These are phyloP conservation scores for Miscanthus lutarioriparius DNA, from an alignment of 176 grass and related monocot species.

Conservation along the genomic window DNA sequence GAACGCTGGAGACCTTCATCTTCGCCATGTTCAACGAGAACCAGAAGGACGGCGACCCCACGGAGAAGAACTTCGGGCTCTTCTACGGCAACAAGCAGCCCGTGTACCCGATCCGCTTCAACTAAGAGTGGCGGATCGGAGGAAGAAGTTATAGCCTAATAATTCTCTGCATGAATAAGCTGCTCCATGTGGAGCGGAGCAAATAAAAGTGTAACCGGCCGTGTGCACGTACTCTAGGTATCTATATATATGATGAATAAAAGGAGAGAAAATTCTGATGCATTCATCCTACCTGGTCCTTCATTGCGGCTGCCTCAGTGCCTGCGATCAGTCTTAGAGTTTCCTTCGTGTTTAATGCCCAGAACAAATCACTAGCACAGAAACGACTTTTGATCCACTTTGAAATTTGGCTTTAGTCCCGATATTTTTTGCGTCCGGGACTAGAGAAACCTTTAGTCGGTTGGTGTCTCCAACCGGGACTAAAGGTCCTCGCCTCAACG, in stretches of 20 bases:
- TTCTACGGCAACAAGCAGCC: constrained; percentile 47
- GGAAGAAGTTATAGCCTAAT: not conserved
- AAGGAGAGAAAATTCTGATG: not conserved
- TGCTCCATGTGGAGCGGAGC: not conserved
- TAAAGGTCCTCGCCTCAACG: too few relatives aligned
- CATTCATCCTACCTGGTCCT: not conserved
- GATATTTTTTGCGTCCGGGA: too few relatives aligned
- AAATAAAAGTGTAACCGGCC: not conserved
- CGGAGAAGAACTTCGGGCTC: constrained; percentile 56
- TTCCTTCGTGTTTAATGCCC: too few relatives aligned
- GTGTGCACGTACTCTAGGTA: not conserved
- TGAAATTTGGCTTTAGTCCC: too few relatives aligned
- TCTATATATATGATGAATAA: not conserved
- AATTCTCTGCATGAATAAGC: not conserved
- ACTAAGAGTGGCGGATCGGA: not conserved
- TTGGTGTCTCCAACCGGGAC: too few relatives aligned
- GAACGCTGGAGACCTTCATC: constrained; percentile 41
- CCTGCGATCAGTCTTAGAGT: too few relatives aligned
- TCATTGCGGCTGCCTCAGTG: not conserved
- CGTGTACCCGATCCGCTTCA: constrained; percentile 47
- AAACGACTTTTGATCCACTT: too few relatives aligned
- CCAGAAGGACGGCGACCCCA: constrained; percentile 37
- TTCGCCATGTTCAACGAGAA: constrained; percentile 85
- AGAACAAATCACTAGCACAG: too few relatives aligned
- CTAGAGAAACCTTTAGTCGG: too few relatives aligned